These are phyloP conservation scores for Irpex sp. DNA, from an alignment of 1,284 basidiomycete species.

Conservation along the genomic window DNA sequence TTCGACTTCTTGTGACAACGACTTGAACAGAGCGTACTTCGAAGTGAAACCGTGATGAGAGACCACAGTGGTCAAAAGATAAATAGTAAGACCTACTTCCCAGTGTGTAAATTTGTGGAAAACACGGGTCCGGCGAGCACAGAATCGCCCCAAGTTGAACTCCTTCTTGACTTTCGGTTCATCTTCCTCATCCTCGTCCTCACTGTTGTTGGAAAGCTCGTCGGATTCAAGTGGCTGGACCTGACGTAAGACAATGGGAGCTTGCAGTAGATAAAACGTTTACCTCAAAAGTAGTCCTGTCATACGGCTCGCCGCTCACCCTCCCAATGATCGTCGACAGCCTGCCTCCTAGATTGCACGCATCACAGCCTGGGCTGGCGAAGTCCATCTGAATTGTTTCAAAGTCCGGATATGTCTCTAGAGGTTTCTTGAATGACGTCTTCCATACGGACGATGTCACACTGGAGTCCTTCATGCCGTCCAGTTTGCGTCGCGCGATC, in stretches of 20 bases:
- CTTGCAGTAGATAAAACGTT: background rate
- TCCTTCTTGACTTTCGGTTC: slow-evolving; percentile 25
- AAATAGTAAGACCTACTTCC: slow-evolving; percentile 58
- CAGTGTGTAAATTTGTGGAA: slow-evolving; percentile 82
- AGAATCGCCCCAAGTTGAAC: slow-evolving; percentile 71
- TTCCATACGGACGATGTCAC: slow-evolving; percentile 81
- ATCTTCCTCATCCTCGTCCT: slow-evolving; percentile 32
- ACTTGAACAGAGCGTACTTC: slow-evolving; percentile 59
- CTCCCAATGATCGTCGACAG: slow-evolving; percentile 57
- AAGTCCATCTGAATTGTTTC: slow-evolving; percentile 49
- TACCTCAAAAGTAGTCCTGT: slow-evolving; percentile 56
- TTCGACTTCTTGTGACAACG: slow-evolving; percentile 53
- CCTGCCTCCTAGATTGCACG: slow-evolving; percentile 71
- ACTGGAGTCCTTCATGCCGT: slow-evolving; percentile 64
- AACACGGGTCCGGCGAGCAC: slow-evolving; percentile 61
- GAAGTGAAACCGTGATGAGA: background rate
- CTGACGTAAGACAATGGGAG: background rate
- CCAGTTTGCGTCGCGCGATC: slow-evolving; percentile 60
- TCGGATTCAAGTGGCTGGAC: background rate
- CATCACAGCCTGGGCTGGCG: slow-evolving; percentile 66
- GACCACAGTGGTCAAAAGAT: background rate
- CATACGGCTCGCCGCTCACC: slow-evolving; percentile 58
- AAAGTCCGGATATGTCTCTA: slow-evolving; percentile 68
- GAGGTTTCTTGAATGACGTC: slow-evolving; percentile 56
- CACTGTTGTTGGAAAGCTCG: slow-evolving; percentile 11